Base-by-base conservation (phyloP, 2,329 filamentous ascomycete species). In the Aureobasidium pullulans region DNA sequence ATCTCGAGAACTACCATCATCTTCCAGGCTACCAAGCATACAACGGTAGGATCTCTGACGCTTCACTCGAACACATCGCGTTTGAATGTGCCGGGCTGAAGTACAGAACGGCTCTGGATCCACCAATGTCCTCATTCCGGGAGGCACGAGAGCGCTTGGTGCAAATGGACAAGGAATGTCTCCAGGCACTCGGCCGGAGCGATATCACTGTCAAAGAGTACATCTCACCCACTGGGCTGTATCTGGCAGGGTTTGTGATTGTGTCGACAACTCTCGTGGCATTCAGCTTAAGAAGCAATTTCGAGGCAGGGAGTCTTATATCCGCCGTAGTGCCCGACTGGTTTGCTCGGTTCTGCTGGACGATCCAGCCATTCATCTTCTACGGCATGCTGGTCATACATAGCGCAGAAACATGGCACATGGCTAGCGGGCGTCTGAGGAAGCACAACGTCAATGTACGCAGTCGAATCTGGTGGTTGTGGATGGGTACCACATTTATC, bases 91-190 rank as follows among this genome's bases (percentile, higher is more conserved):
- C 76, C 23, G 75, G 79, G 75, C 70, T 75, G 66, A 64, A 75
- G 79, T 73, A 74, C 69, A 60, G 70, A 31, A 79, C 96, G 48
- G 76, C 84, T 2, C 80, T 96, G 65, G 70, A 80, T 1, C 92
- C 92, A 9, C 84, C 89, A 0, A 81, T 96, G 76, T 72, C 74
- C n/a, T 79, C 80, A 37, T 85, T 85, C 72, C 73, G 77, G 37
- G 89, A 96, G 61, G 81, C 85, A 9, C 84, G 90, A 57, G 76
- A 81, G 48, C 83, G 88, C 54, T 77, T 93, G 42, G 84, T 95
- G 50, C 83, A 85, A 54, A 88, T 96, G 84, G 84, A 87, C 69
- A 73, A 80, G 60, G 78, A 81, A 10, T 79, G 81, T 29, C 79
- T 87, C 36, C 66, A 75, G 34, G 80, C 74, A 1, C 81, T 96